A percentile compares a stretch with the other conserved stretches of the same genome.
Evolutionary conservation across 1,284 basidiomycete species (phyloP).

Genomic region (Microbotryum intermedium): DNA sequence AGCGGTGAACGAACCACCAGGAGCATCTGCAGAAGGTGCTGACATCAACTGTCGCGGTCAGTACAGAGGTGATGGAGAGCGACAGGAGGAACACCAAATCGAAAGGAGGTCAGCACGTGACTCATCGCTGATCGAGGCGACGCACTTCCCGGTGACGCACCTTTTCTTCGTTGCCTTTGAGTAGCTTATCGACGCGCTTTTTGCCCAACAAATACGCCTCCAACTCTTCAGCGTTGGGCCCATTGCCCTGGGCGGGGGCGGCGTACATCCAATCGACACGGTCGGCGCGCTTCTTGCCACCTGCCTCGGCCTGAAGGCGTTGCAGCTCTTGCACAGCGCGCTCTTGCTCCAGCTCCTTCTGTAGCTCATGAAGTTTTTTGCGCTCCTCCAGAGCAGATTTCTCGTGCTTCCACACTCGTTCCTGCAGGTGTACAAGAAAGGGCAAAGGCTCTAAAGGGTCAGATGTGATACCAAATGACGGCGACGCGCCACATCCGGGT

Average conservation of each 20-base stretch:
- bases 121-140: background rate
- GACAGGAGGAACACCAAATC: background rate
- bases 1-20: conserved; percentile 57
- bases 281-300: conserved; percentile 86
- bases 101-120: conserved; percentile 43
- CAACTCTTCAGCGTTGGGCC: conserved; percentile 76
- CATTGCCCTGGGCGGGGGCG: conserved; percentile 76
- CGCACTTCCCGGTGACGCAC: background rate
- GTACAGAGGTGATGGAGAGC: background rate
- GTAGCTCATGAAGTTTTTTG: conserved; percentile 91
- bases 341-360: conserved; percentile 96
- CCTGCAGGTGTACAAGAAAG: conserved; percentile 89
- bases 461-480: background rate
- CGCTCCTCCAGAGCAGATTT: conserved; percentile 95
- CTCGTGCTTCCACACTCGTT: conserved; percentile 97
- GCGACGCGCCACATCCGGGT: background rate
- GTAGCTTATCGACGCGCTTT: conserved; percentile 91
- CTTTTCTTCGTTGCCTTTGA: conserved; percentile 74
- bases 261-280: conserved; percentile 99
- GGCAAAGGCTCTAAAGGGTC: conserved; percentile 58
- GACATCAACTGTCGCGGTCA: conserved; percentile 13
- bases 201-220: conserved; percentile 98
- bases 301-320: conserved; percentile 75
- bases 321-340: conserved; percentile 93
- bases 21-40: background rate